Evolutionary conservation across 352 stramenopile species (phyloP).

Genomic region (Pythium rhizo-oryzae): DNA sequence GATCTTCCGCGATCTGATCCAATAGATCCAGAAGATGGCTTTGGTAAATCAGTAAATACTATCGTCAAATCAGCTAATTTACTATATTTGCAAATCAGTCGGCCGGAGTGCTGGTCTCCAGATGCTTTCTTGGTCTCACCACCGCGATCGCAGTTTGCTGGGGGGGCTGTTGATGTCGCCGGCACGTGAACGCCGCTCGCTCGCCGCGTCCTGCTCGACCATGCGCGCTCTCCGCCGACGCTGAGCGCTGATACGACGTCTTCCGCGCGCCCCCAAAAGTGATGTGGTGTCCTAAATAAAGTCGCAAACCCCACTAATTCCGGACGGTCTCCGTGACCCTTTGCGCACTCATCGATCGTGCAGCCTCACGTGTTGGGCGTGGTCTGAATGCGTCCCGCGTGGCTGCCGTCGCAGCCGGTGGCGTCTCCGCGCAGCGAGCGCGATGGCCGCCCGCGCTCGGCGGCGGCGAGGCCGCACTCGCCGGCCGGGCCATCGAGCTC

Average conservation of each 20-base stretch:
- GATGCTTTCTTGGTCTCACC: too few species aligned
- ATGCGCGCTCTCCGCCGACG: background rate
- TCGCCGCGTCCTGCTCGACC: background rate
- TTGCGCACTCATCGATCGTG: background rate
- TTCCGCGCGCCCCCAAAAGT: background rate
- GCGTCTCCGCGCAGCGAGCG: background rate
- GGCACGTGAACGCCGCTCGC: too few species aligned
- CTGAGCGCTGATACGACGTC: background rate
- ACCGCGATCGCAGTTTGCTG: too few species aligned
- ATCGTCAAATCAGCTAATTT: too few species aligned
- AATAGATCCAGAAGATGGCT: too few species aligned
- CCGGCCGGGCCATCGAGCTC: background rate
- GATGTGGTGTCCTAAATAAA: background rate
- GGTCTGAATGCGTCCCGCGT: conserved; percentile 22
- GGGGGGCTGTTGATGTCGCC: background rate
- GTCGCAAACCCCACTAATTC: background rate
- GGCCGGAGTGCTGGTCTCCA: too few species aligned
- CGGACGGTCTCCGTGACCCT: background rate
- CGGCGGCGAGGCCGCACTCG: background rate
- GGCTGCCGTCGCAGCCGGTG: conserved; percentile 13
- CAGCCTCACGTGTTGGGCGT: too few species aligned
- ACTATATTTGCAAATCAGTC: too few species aligned
- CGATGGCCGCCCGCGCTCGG: conserved; percentile 2
- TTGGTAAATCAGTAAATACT: too few species aligned
- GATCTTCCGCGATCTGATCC: too few species aligned